phyloP scores from a whole-genome alignment of 2,329 filamentous ascomycete species.

The Ascochyta koolunga region DNA sequence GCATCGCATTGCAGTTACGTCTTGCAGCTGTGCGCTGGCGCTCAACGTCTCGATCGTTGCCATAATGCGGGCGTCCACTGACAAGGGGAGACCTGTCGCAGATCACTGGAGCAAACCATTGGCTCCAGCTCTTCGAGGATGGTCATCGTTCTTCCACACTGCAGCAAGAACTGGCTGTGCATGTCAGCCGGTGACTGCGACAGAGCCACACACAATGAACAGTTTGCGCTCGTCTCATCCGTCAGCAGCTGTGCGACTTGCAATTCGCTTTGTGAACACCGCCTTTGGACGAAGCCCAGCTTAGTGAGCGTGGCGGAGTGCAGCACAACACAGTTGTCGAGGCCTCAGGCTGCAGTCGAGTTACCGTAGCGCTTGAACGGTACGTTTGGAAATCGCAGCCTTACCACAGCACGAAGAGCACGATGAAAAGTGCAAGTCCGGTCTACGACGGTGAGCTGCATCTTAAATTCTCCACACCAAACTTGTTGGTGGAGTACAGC shows the following conservation, averaged over 20 bases:
- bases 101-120: conserved; percentile 35
- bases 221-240: conserved; percentile 8
- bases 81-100: conserved; percentile 21
- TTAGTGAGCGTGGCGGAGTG: conserved; percentile 45
- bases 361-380: conserved; percentile 5
- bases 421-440: conserved; percentile 8
- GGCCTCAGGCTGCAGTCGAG: conserved; percentile 23
- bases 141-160: conserved; percentile 19
- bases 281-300: conserved; percentile 25
- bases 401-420: conserved; percentile 2
- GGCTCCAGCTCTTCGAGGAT: conserved; percentile 34
- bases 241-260: conserved; percentile 24
- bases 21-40: conserved; percentile 35
- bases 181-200: conserved; percentile 20
- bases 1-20: neutral
- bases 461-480: conserved; percentile 20
- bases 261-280: conserved; percentile 27
- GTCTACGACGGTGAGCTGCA: conserved; percentile 17
- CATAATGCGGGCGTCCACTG: conserved; percentile 17
- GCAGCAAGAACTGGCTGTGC: conserved; percentile 24
- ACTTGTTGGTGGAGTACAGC: conserved; percentile 28
- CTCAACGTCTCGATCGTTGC: conserved; percentile 7
- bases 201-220: conserved; percentile 41
- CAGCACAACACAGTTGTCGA: conserved; percentile 33
- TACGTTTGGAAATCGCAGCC: conserved; percentile 11